Evolutionary conservation across 805 yeast species (phyloP).

Genomic region (Monosporozyma servazzii): DNA sequence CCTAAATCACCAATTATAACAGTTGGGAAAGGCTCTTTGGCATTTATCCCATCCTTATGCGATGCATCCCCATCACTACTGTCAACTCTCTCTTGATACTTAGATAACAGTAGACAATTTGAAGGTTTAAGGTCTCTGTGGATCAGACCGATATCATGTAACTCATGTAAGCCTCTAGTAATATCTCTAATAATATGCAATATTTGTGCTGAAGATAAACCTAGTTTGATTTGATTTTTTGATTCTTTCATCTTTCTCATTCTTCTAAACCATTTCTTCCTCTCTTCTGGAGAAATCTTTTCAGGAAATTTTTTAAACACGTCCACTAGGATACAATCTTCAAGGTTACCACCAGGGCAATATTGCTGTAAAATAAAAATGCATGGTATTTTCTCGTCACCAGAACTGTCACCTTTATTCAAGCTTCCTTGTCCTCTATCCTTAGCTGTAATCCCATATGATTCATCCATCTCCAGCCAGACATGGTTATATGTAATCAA

Average conservation of each 20-base stretch:
- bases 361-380: constrained; percentile 79
- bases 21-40: constrained; percentile 39
- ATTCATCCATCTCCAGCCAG: constrained; percentile 67
- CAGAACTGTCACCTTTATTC: not conserved
- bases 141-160: constrained; percentile 68
- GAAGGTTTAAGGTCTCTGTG: constrained; percentile 88
- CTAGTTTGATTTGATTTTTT: constrained; percentile 10
- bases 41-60: constrained; percentile 1
- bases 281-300: constrained; percentile 31
- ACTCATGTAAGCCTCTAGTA: constrained; percentile 56
- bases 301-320: constrained; percentile 31
- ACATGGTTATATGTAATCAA: constrained; percentile 83
- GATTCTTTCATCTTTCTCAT: constrained; percentile 9
- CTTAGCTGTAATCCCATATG: constrained; percentile 30
- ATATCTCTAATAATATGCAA: constrained; percentile 59
- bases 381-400: constrained; percentile 41
- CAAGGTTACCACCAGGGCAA: constrained; percentile 83
- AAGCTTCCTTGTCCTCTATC: constrained; percentile 5
- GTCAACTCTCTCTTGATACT: constrained; percentile 16
- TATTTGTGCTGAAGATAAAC: constrained; percentile 52
- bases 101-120: constrained; percentile 52
- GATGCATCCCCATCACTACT: constrained; percentile 12
- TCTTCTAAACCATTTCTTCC: constrained; percentile 29
- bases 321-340: constrained; percentile 43
- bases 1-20: constrained; percentile 84